Evolutionary conservation across 2,329 filamentous ascomycete species (phyloP).

Genomic region (Nigrospora osmanthi): DNA sequence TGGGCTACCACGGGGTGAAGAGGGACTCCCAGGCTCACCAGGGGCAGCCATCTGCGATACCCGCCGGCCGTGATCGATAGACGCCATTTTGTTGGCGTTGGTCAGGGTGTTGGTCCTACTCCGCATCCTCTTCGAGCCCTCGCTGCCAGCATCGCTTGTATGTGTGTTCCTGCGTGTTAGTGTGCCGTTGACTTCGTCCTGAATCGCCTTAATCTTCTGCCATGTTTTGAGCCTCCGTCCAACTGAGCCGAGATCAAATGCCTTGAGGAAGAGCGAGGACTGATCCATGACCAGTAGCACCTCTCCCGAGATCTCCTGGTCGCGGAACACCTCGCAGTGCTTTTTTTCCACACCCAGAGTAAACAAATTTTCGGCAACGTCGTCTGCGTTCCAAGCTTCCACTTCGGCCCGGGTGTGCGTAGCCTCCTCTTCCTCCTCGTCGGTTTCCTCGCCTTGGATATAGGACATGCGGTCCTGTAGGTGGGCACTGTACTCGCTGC

Average conservation of each 20-base stretch:
- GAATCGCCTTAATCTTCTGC: constrained; percentile 90
- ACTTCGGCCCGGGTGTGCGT: constrained; percentile 67
- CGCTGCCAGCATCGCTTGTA: constrained; percentile 50
- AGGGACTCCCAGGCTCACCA: constrained; percentile 34
- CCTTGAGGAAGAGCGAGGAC: constrained; percentile 89
- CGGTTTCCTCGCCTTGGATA: constrained; percentile 89
- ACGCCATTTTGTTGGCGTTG: constrained; percentile 32
- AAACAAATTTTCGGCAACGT: constrained; percentile 86
- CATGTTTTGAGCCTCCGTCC: constrained; percentile 86
- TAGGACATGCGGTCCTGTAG: constrained; percentile 75
- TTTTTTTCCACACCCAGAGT: constrained; percentile 76
- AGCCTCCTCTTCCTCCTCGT: constrained; percentile 82
- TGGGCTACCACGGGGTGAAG: constrained; percentile 37
- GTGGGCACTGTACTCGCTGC: constrained; percentile 82
- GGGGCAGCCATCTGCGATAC: constrained; percentile 47
- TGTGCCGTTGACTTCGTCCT: constrained; percentile 69
- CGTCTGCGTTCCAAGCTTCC: constrained; percentile 66
- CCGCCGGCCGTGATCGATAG: constrained; percentile 36
- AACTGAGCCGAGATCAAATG: constrained; percentile 87
- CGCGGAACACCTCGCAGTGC: constrained; percentile 89
- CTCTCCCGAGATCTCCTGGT: constrained; percentile 93
- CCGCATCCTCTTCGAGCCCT: constrained; percentile 39
- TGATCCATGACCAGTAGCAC: constrained; percentile 93
- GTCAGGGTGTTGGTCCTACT: constrained; percentile 54
- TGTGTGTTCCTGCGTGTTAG: constrained; percentile 40